phyloP scores from a whole-genome alignment of 2,329 filamentous ascomycete genomes.

The Mycosphaerella sp. region DNA sequence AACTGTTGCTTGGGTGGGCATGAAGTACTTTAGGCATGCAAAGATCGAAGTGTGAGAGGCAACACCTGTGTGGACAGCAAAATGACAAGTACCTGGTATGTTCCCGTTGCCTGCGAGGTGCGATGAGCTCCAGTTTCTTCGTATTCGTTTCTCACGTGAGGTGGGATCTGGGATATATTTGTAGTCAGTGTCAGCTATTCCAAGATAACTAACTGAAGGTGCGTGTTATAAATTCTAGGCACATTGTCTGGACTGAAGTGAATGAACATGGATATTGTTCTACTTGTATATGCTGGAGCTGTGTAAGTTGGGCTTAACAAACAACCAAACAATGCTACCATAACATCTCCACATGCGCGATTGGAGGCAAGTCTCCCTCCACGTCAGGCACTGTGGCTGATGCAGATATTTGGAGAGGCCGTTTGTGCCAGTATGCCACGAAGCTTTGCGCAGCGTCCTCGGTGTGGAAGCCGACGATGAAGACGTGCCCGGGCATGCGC shows the following conservation, averaged over 20 bases:
- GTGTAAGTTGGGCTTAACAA: neutral
- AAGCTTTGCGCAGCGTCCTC: conserved; percentile 50
- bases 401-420: conserved; percentile 34
- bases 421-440: conserved; percentile 48
- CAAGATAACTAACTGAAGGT: too few relatives aligned
- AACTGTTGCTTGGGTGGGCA: conserved; percentile 92
- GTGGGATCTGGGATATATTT: too few relatives aligned
- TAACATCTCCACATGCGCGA: conserved; percentile 44
- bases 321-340: conserved; percentile 35
- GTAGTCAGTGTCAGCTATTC: too few relatives aligned
- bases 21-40: conserved; percentile 99
- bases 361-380: conserved; percentile 36
- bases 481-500: conserved; percentile 38
- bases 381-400: conserved; percentile 18
- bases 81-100: neutral
- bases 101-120: too few relatives aligned
- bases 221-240: too few relatives aligned
- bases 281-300: neutral
- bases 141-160: too few relatives aligned
- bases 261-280: too few relatives aligned
- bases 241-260: too few relatives aligned
- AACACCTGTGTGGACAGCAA: too few relatives aligned
- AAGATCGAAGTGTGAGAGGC: conserved; percentile 60
- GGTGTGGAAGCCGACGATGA: conserved; percentile 52
- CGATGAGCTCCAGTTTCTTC: too few relatives aligned